Conservation (phyloP, 257 asterid genomes). For the Solanum sejunctum region DNA sequence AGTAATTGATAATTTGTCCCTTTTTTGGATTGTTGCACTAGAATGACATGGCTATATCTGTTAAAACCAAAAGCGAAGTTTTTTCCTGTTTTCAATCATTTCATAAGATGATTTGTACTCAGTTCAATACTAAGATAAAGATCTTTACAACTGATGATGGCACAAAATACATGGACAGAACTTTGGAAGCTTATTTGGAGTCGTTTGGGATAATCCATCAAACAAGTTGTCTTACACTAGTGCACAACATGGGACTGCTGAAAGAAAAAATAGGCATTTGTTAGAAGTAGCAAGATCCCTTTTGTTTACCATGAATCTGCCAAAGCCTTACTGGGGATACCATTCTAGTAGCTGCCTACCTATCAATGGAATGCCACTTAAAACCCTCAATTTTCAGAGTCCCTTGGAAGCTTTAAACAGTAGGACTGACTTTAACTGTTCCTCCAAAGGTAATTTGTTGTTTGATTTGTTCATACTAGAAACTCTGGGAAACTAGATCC, state of each 20-base stretch:
- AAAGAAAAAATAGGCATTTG: neutral
- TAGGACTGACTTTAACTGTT: neutral
- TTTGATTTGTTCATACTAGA: neutral
- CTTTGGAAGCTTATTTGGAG: neutral
- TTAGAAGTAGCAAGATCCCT: neutral
- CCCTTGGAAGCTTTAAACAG: neutral
- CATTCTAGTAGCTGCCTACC: neutral
- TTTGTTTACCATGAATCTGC: neutral
- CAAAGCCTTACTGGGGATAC: neutral
- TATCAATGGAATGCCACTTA: neutral
- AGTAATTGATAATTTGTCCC: neutral
- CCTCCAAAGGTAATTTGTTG: neutral
- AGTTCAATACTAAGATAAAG: neutral
- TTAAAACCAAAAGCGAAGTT: neutral
- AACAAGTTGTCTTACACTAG: neutral
- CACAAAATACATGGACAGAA: neutral
- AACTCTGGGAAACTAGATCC: neutral
- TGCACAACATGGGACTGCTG: neutral
- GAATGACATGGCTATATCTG: neutral
- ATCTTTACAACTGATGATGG: neutral
- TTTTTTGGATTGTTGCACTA: neutral
- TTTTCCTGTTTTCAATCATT: neutral
- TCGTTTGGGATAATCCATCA: neutral
- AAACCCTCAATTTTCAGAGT: neutral
- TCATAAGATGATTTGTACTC: neutral